phyloP scores from a whole-genome alignment of 2,329 filamentous ascomycete species.

The Sporothrix pseudoabietina region DNA sequence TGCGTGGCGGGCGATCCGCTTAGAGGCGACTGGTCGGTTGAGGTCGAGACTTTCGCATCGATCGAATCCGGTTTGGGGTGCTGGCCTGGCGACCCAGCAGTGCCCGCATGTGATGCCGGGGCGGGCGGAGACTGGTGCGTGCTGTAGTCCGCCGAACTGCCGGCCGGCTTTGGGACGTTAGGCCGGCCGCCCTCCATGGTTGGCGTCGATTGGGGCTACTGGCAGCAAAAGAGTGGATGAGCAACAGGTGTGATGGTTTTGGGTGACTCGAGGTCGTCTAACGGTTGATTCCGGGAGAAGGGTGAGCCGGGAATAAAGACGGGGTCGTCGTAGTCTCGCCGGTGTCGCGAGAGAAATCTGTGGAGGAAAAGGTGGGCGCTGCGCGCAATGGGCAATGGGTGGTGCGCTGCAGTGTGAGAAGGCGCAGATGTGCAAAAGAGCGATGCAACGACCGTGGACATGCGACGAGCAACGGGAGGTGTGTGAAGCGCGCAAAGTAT shows the following conservation, averaged over 20 bases:
- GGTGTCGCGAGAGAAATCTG: background rate
- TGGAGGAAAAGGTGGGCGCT: slow-evolving; percentile 8
- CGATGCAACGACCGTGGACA: background rate
- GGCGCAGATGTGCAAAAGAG: background rate
- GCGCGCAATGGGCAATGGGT: background rate
- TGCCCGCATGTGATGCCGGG: background rate
- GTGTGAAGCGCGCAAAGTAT: slow-evolving; percentile 15
- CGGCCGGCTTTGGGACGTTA: slow-evolving; percentile 5
- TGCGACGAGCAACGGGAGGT: background rate
- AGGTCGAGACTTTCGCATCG: background rate
- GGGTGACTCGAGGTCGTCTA: background rate
- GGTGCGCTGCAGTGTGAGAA: background rate
- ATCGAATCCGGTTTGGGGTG: background rate
- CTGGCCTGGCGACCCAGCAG: background rate
- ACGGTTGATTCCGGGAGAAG: background rate
- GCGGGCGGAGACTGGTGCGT: background rate
- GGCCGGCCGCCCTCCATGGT: background rate
- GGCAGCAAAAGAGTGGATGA: background rate
- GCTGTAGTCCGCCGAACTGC: background rate
- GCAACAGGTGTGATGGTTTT: background rate
- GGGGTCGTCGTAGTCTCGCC: background rate
- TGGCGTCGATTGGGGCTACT: slow-evolving; percentile 14
- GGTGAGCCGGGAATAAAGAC: background rate
- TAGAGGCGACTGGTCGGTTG: background rate
- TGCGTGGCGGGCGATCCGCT: background rate